Evolutionary conservation across 148 eudicot genomes (phyloP), one percentile per base, ranked within the genome.

Genomic region (Vaccinium corymbosum): DNA sequence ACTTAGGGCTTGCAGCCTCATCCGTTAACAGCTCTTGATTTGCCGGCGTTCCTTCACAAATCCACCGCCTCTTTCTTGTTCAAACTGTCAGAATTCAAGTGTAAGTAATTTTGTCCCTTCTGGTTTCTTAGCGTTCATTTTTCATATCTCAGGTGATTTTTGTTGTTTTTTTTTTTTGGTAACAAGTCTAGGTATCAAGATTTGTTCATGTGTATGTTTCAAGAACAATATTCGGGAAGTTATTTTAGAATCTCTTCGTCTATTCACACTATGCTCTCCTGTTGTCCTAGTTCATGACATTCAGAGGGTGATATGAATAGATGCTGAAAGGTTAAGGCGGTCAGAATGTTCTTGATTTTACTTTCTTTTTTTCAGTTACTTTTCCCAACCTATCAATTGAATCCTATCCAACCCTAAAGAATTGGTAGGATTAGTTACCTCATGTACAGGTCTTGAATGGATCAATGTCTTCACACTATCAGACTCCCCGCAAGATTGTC

Each of bases 11-110:
- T 25, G 73, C 38, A 68, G 73, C 48, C 59, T 49, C 71, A 13
- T 62, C 38, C 9, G 35, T 78, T 29, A 29, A n/a, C 51, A n/a
- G 73, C 74, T 80, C 82, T 80, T 80, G 56, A 80, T 80, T 46
- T 64, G 48, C 13, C 83, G 74, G 38, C 38, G 52, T 32, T 17
- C n/a, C n/a, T 61, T 80, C 82, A 46, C 22, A 7, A 59, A 4
- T 62, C 15, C 73, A 80, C n/a, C 35, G 11, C 32, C 12, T 55
- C 42, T 78, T 11, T 42, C 1, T n/a, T 35, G 9, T 22, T 51
- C 42, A 1, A 61, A 80, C 68, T 48, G 59, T 35, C 1, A 15
- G 52, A 80, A 6, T 14, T 22, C 35, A 80, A 62, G 1, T 49
- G 75, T 46, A 46, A 62, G 83, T 46, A 59, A 61, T n/a, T 61